Conservation (phyloP, 371 early-diverging fungal genomes). For the Gilbertella persicaria region DNA sequence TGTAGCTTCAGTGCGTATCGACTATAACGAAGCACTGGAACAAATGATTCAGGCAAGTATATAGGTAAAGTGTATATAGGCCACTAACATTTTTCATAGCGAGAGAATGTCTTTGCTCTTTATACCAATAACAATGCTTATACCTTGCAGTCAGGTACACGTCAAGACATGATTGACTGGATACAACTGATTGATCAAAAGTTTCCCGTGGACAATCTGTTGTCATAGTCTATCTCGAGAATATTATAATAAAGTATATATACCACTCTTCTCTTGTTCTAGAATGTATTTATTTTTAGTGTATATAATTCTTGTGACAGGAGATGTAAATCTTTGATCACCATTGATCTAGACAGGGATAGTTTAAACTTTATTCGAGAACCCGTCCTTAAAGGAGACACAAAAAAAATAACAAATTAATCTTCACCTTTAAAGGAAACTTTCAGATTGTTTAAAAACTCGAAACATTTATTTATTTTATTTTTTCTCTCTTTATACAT, state of each 20-base stretch:
- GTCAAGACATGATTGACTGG: constrained; percentile 78
- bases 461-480: not conserved
- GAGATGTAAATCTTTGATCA: no score
- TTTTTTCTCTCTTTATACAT: not conserved
- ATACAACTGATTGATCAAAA: constrained; percentile 70
- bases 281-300: no score
- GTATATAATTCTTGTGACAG: no score
- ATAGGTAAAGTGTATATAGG: not conserved
- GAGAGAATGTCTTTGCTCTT: constrained; percentile 74
- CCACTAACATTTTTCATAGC: constrained; percentile 32
- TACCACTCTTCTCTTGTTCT: no score
- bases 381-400: not conserved
- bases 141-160: constrained; percentile 70
- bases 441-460: not conserved
- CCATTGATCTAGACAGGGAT: no score
- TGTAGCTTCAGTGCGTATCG: constrained; percentile 70
- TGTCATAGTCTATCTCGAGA: constrained; percentile 1
- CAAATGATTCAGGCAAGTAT: constrained; percentile 63
- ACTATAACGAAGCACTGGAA: constrained; percentile 67
- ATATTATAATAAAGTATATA: no score
- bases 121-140: constrained; percentile 80
- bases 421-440: not conserved
- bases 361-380: not conserved
- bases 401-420: not conserved
- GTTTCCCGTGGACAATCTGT: constrained; percentile 46